These are phyloP conservation scores for Talaromyces proteolyticus DNA, from an alignment of 495 filamentous ascomycete genomes.

Conservation along the genomic window DNA sequence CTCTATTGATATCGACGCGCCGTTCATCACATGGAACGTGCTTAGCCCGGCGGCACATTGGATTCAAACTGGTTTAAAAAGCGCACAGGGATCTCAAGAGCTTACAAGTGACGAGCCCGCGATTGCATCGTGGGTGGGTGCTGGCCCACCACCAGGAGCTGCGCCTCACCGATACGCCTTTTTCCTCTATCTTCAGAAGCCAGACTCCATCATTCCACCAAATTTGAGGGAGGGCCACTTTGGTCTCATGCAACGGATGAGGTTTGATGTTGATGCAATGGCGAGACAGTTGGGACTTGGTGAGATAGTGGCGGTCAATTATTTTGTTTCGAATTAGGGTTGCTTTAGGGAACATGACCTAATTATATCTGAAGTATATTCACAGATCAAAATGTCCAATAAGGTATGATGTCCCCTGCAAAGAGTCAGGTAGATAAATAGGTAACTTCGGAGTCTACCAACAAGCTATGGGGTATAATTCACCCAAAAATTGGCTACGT, in stretches of 20 bases:
- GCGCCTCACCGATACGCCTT: slow-evolving; percentile 51
- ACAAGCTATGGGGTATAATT: no score
- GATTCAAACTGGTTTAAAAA: slow-evolving; percentile 40
- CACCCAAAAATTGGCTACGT: no score
- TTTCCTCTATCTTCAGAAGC: slow-evolving; percentile 48
- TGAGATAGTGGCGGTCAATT: slow-evolving; percentile 44
- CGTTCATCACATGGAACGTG: slow-evolving; percentile 39
- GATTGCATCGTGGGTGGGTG: slow-evolving; percentile 40
- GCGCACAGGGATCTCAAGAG: not conserved
- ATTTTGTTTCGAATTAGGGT: slow-evolving; percentile 35
- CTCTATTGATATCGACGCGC: slow-evolving; percentile 44
- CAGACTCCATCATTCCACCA: slow-evolving; percentile 28
- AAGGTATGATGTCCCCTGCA: no score
- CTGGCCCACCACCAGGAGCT: slow-evolving; percentile 45
- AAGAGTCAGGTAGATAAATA: no score
- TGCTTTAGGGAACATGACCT: no score
- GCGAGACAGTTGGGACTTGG: slow-evolving; percentile 42
- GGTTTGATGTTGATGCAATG: slow-evolving; percentile 44
- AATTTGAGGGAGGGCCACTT: slow-evolving; percentile 26
- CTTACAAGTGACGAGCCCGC: slow-evolving; percentile 14
- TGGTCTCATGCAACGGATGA: slow-evolving; percentile 31
- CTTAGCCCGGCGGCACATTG: slow-evolving; percentile 38
- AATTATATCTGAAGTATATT: no score
- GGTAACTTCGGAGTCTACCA: no score
- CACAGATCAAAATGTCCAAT: no score